Base-by-base conservation (phyloP, 768 basidiomycete species). In the Russula sp. region DNA sequence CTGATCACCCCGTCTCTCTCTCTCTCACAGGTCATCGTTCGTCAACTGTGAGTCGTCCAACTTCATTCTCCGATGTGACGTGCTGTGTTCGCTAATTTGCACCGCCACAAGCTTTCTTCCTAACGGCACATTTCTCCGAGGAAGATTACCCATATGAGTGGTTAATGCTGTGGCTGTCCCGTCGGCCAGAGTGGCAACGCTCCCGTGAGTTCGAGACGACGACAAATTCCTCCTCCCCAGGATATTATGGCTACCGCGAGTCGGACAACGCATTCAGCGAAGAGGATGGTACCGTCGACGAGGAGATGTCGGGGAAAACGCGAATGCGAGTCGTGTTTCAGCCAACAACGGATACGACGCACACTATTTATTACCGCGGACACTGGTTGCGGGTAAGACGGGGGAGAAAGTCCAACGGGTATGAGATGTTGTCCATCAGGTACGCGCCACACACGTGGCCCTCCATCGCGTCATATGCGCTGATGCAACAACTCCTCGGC, bases 71-170 rank as follows among this genome's bases (percentile, higher is more conserved):
- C 51, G 48, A 31, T 67, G 44, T 70, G 66, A 64, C 50, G 59
- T 52, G 63, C 61, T 44, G 60, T 63, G 32, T 50, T 55, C 42
- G 63, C 54, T 68, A 59, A 53, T 61, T 44, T 63, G 57, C 68
- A 68, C 67, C 61, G 63, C 66, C 73, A 66, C 64, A 5, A 57
- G 63, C 65, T 4, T 66, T 64, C 80, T 93, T 92, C 84, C 83
- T 93, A 56, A 93, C 91, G 16, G 91, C 91, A 9, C 88, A 92
- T 74, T 93, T 93, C 77, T 88, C 85, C 67, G 91, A 93, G 75
- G 91, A 93, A 74, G 91, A 93, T 71, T 89, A 89, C 66, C 91
- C 90, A 4, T 93, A 91, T 68, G 90, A 93, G 75, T 93, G 90
- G 90, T 80, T 93, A 57, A 92, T 92, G 88, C 80, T 91, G 37